Conservation (phyloP, 768 basidiomycete species). For the Termitomyces sp. region DNA sequence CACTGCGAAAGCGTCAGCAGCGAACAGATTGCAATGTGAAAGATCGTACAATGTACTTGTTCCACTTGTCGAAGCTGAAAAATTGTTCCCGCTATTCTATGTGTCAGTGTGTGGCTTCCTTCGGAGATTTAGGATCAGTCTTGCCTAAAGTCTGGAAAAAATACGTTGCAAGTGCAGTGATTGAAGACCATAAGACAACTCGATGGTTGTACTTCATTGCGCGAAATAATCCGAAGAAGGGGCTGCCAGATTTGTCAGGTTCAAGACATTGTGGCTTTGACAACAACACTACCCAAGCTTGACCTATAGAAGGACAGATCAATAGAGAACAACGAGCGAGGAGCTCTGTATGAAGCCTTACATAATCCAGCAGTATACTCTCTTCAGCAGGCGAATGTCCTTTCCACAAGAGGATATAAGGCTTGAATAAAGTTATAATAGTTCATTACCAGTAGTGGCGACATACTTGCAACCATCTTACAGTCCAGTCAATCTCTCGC, state of each 20-base stretch:
- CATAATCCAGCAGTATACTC: conserved; percentile 63
- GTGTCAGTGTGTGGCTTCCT: conserved; percentile 1
- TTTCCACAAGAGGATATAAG: conserved; percentile 51
- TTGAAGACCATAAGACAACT: conserved; percentile 45
- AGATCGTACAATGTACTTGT: conserved; percentile 16
- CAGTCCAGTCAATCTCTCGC: conserved; percentile 45
- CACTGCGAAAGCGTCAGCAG: conserved; percentile 19
- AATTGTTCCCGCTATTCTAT: conserved; percentile 31
- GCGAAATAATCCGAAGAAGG: conserved; percentile 32
- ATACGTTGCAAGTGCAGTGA: conserved; percentile 39
- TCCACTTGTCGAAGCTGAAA: conserved; percentile 29
- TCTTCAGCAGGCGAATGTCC: conserved; percentile 50
- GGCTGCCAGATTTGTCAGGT: conserved; percentile 25
- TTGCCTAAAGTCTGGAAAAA: conserved; percentile 55
- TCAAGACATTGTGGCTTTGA: not conserved
- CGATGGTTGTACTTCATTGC: conserved; percentile 48
- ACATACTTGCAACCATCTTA: conserved; percentile 54
- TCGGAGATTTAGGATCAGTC: conserved; percentile 20
- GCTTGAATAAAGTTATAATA: conserved; percentile 30
- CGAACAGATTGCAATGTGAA: not conserved
- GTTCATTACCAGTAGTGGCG: not conserved
- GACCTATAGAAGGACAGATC: conserved; percentile 23
- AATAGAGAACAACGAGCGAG: not conserved
- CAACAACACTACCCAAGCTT: conserved; percentile 32
- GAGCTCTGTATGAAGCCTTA: conserved; percentile 21